Evolutionary conservation across 495 filamentous ascomycete species (phyloP).

Genomic region (Aspergillus incahuasiensis): DNA sequence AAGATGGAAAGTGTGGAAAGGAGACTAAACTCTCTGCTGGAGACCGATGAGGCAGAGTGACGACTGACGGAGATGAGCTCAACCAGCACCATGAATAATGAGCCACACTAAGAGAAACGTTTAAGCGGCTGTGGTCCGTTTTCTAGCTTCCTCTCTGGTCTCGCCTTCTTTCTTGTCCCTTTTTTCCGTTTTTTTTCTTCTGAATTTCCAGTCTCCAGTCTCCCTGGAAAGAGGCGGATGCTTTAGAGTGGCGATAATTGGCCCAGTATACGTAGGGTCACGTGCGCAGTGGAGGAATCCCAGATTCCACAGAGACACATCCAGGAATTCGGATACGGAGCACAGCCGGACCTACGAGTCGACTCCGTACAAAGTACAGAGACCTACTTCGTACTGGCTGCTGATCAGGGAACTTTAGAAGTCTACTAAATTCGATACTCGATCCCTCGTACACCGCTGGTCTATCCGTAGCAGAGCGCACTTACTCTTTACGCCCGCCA

Average conservation of each 20-base stretch:
- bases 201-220: constrained; percentile 8
- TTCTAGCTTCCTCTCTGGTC: neutral
- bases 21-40: neutral
- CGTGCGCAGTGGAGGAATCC: constrained; percentile 13
- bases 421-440: neutral
- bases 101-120: neutral
- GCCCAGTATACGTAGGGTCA: constrained; percentile 10
- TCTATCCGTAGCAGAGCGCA: neutral
- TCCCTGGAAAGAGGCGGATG: constrained; percentile 18
- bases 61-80: constrained; percentile 7
- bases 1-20: constrained; percentile 1
- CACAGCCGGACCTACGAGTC: neutral
- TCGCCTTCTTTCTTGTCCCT: constrained; percentile 2
- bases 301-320: neutral
- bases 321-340: neutral
- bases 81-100: constrained; percentile 17
- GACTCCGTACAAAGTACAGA: neutral
- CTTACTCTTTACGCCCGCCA: neutral
- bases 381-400: too few relatives aligned
- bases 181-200: constrained; percentile 22
- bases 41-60: constrained; percentile 7
- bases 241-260: constrained; percentile 24
- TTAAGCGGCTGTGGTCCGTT: neutral
- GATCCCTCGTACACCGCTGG: neutral
- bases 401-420: neutral